A percentile compares a stretch with the other conserved stretches of the same genome.
These are phyloP conservation scores for Medakamo hakoo DNA, from an alignment of 139 green algal genomes.

Conservation along the genomic window DNA sequence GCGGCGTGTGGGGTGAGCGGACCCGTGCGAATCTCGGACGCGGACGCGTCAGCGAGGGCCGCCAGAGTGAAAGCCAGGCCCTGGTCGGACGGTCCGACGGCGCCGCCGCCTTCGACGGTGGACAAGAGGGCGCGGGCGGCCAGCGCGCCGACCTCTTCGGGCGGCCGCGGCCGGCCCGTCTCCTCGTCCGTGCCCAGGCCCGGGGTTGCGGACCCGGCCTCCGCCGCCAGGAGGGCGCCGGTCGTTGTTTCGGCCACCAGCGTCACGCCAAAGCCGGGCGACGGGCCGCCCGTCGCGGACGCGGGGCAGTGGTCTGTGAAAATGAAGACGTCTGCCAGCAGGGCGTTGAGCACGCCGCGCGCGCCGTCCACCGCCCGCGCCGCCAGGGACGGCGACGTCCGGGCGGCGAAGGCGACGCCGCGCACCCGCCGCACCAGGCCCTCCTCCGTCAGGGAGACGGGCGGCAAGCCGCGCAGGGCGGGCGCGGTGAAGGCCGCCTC, in stretches of 20 bases:
- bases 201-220: slow-evolving; percentile 18
- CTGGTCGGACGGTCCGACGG: slow-evolving; percentile 70
- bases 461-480: slow-evolving; percentile 36
- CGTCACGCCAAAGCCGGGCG: slow-evolving; percentile 82
- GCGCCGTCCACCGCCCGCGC: slow-evolving; percentile 83
- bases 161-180: slow-evolving; percentile 27
- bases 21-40: slow-evolving; percentile 68
- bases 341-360: slow-evolving; percentile 72
- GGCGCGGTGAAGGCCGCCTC: slow-evolving; percentile 62
- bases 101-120: slow-evolving; percentile 72
- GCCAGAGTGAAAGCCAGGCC: slow-evolving; percentile 66
- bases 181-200: neutral
- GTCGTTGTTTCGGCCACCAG: slow-evolving; percentile 93
- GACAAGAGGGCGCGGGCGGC: slow-evolving; percentile 70
- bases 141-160: slow-evolving; percentile 68
- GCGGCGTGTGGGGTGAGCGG: slow-evolving; percentile 62
- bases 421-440: slow-evolving; percentile 90
- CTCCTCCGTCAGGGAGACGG: slow-evolving; percentile 54
- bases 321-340: slow-evolving; percentile 95
- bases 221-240: slow-evolving; percentile 59
- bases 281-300: slow-evolving; percentile 52
- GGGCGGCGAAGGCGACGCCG: slow-evolving; percentile 78
- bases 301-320: slow-evolving; percentile 96
- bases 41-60: slow-evolving; percentile 70
- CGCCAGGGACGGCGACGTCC: slow-evolving; percentile 55